Evolutionary conservation across 768 basidiomycete species (phyloP).

Genomic region (Crepidotus variabilis): DNA sequence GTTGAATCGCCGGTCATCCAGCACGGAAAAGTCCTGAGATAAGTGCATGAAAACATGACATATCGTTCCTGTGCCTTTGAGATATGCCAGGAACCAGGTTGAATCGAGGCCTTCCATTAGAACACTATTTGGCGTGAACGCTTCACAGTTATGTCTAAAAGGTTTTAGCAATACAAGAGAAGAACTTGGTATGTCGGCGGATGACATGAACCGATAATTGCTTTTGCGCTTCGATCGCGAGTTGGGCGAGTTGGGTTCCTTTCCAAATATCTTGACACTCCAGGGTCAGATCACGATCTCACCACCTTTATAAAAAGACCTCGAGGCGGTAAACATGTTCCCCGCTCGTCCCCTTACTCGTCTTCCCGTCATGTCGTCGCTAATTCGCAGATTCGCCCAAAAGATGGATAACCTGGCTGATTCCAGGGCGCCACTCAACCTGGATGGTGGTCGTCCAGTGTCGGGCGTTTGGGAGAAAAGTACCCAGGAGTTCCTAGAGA

Average conservation of each 20-base stretch:
- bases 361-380: conserved; percentile 19
- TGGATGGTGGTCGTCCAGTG: conserved; percentile 28
- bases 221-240: background rate
- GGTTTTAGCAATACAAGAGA: background rate
- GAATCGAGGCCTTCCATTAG: background rate
- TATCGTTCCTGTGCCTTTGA: background rate
- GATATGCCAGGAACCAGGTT: background rate
- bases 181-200: background rate
- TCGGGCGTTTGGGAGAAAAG: conserved; percentile 19
- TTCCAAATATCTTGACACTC: background rate
- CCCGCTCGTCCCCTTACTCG: background rate
- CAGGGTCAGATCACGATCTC: background rate
- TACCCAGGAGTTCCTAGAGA: conserved; percentile 24
- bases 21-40: background rate
- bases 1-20: background rate
- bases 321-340: background rate
- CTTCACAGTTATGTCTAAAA: too few species aligned
- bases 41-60: background rate
- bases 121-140: background rate
- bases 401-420: conserved; percentile 20
- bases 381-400: conserved; percentile 20
- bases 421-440: conserved; percentile 26
- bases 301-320: background rate
- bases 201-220: background rate
- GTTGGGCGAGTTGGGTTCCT: background rate